Evolutionary conservation across 257 asterid species (phyloP).

Genomic region (Cordia subcordata): DNA sequence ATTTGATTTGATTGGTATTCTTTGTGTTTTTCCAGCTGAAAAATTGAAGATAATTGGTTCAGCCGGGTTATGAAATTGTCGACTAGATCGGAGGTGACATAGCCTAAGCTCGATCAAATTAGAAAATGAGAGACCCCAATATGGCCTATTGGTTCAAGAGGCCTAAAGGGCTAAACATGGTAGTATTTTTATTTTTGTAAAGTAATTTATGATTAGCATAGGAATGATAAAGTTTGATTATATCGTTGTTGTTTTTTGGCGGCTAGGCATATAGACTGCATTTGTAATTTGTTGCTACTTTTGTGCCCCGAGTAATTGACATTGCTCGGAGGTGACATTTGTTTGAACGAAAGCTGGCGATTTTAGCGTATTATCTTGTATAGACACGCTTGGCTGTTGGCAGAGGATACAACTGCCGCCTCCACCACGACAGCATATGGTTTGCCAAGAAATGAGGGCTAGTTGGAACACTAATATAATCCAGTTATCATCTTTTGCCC

Average conservation of each 20-base stretch:
- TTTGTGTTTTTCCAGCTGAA: slow-evolving; percentile 30
- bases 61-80: slow-evolving; percentile 32
- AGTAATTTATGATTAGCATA: slow-evolving; percentile 22
- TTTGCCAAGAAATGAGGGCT: slow-evolving; percentile 56
- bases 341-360: slow-evolving; percentile 55
- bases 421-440: slow-evolving; percentile 38
- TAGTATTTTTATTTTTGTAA: slow-evolving; percentile 16
- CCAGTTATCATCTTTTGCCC: slow-evolving; percentile 34
- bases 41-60: slow-evolving; percentile 29
- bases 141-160: slow-evolving; percentile 15
- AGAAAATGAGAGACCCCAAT: slow-evolving; percentile 57
- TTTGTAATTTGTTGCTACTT: slow-evolving; percentile 14
- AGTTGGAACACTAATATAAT: slow-evolving; percentile 52
- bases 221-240: neutral
- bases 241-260: neutral
- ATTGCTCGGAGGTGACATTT: slow-evolving; percentile 51
- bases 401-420: slow-evolving; percentile 50
- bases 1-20: slow-evolving; percentile 12
- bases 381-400: slow-evolving; percentile 57
- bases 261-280: neutral
- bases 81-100: slow-evolving; percentile 36
- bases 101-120: slow-evolving; percentile 21
- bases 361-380: slow-evolving; percentile 36
- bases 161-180: slow-evolving; percentile 8
- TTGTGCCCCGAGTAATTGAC: slow-evolving; percentile 39